Percentiles rank a stretch among this genome's conserved stretches.
Conservation (phyloP, 345 rosid species). For the Populus davidiana region DNA sequence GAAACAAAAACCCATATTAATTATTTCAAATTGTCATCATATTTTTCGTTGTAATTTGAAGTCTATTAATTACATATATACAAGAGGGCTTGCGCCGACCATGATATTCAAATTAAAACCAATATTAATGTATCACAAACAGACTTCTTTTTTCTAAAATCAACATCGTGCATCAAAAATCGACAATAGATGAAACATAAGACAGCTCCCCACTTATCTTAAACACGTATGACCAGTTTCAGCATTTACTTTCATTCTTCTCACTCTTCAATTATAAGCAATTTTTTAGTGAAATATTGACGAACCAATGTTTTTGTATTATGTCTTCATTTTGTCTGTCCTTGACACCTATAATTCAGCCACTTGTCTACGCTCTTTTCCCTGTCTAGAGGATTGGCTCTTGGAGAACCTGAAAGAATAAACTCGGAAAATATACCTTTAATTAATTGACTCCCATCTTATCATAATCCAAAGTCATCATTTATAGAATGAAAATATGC, state of each 20-base stretch:
- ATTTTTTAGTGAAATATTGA: slow-evolving; percentile 16
- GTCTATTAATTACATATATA: background rate
- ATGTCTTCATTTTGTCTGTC: background rate
- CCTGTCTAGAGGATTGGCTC: background rate
- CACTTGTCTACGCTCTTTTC: slow-evolving; percentile 20
- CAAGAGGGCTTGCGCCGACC: slow-evolving; percentile 17
- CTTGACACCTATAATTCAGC: slow-evolving; percentile 21
- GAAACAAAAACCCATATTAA: no score
- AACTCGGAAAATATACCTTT: background rate
- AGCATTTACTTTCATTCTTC: background rate
- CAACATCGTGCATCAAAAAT: background rate
- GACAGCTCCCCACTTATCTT: background rate
- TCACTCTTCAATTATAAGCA: slow-evolving; percentile 34
- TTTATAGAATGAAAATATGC: no score
- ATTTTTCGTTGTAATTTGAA: no score
- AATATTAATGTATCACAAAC: background rate
- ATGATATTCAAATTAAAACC: background rate
- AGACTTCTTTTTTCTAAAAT: background rate
- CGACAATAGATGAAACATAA: background rate
- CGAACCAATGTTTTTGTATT: background rate
- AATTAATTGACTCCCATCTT: background rate
- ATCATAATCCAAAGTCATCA: no score
- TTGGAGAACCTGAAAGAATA: background rate
- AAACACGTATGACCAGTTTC: slow-evolving; percentile 15
- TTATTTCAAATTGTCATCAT: no score